Percentiles rank a stretch among this genome's conserved stretches.
Conservation (phyloP, 352 stramenopile genomes). For the Globisporangium okanoganense region DNA sequence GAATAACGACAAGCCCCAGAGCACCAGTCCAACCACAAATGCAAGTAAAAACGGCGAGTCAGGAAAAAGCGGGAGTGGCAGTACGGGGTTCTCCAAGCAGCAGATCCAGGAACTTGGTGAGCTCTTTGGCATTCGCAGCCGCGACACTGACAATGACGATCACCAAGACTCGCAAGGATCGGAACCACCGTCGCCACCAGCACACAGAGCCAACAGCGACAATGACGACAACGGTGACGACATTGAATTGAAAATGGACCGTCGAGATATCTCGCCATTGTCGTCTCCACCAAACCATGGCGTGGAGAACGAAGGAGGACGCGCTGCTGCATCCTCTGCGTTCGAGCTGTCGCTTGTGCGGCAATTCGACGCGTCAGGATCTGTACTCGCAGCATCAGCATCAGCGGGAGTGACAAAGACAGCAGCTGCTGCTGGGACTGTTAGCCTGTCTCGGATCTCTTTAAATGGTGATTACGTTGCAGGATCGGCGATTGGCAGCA, state of each 20-base stretch:
- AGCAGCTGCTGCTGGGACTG: neutral
- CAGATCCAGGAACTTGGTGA: slow-evolving; percentile 50
- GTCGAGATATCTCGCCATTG: neutral
- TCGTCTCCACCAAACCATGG: neutral
- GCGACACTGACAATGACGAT: neutral
- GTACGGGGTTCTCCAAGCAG: slow-evolving; percentile 30
- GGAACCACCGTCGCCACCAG: neutral
- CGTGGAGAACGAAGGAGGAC: neutral
- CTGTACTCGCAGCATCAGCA: neutral
- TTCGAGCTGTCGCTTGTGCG: neutral
- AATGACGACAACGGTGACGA: neutral
- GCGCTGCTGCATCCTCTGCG: neutral
- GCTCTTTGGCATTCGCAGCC: slow-evolving; percentile 40
- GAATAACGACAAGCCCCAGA: slow-evolving; percentile 16
- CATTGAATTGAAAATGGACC: neutral
- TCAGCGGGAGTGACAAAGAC: neutral
- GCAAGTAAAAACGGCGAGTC: slow-evolving; percentile 20
- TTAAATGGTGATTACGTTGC: slow-evolving; percentile 2
- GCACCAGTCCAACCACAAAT: no score
- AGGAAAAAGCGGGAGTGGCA: slow-evolving; percentile 19
- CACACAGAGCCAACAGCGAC: neutral
- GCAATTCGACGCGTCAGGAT: neutral
- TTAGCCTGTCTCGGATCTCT: slow-evolving; percentile 4
- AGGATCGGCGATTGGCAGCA: neutral
- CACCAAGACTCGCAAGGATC: neutral